Conservation (phyloP, 495 filamentous ascomycete species). For the Glonium stellatum region DNA sequence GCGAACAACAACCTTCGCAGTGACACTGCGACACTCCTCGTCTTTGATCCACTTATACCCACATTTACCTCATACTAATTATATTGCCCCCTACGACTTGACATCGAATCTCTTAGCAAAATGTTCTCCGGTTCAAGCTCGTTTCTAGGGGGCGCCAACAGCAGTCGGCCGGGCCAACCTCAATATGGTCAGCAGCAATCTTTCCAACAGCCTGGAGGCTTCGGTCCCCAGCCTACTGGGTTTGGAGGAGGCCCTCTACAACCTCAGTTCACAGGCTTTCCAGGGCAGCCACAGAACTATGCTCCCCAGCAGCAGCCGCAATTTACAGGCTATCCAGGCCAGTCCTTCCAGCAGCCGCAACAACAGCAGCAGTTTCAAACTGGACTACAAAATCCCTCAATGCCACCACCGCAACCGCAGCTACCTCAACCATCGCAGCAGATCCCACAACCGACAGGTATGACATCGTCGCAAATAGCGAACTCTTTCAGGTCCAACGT, state of each 20-base stretch:
- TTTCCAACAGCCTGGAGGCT: slow-evolving; percentile 40
- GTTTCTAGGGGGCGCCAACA: slow-evolving; percentile 70
- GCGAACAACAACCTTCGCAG: not conserved
- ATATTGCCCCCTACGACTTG: not conserved
- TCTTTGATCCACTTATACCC: not conserved
- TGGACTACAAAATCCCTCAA: slow-evolving; percentile 6
- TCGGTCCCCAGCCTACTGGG: slow-evolving; percentile 43
- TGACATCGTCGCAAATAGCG: slow-evolving; percentile 75
- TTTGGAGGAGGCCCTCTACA: slow-evolving; percentile 46
- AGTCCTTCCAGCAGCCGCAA: slow-evolving; percentile 38
- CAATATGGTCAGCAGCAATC: slow-evolving; percentile 56
- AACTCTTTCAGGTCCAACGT: slow-evolving; percentile 64
- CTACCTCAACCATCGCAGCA: slow-evolving; percentile 40
- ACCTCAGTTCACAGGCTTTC: slow-evolving; percentile 51
- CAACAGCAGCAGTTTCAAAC: slow-evolving; percentile 36
- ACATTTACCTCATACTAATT: not conserved
- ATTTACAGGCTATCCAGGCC: slow-evolving; percentile 49
- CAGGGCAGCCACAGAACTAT: slow-evolving; percentile 44
- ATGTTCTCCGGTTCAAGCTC: slow-evolving; percentile 90
- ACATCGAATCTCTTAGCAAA: slow-evolving; percentile 25
- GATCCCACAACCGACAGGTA: slow-evolving; percentile 42
- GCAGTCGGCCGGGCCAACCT: slow-evolving; percentile 62
- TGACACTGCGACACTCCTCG: not conserved
- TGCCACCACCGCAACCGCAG: slow-evolving; percentile 37
- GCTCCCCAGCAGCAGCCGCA: slow-evolving; percentile 41